Evolutionary conservation across 352 stramenopile genomes (phyloP).

Genomic region (Phytophthora ohioensis): DNA sequence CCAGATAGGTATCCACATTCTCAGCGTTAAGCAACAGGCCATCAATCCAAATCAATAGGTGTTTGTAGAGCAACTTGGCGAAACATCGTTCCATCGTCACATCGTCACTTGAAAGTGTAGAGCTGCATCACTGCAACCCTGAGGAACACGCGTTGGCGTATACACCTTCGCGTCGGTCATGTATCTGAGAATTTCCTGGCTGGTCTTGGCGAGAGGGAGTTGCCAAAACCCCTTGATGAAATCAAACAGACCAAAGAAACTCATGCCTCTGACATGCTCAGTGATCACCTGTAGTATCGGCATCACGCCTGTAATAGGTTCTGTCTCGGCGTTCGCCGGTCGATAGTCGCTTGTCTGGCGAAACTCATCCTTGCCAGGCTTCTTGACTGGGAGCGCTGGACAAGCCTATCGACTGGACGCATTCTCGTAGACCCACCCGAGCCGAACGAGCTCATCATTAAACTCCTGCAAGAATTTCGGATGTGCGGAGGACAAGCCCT

Average conservation of each 20-base stretch:
- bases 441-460: neutral
- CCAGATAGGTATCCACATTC: constrained; percentile 31
- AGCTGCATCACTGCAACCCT: neutral
- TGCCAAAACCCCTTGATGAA: constrained; percentile 14
- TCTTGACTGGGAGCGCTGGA: neutral
- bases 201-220: neutral
- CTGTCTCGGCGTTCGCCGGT: neutral
- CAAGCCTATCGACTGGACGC: neutral
- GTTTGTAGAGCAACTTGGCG: neutral
- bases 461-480: neutral
- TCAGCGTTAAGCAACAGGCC: neutral
- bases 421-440: neutral
- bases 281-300: constrained; percentile 1
- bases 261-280: neutral
- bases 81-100: constrained; percentile 6
- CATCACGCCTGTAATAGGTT: constrained; percentile 7
- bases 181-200: neutral
- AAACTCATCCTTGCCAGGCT: neutral
- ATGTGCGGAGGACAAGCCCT: neutral
- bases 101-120: constrained; percentile 1
- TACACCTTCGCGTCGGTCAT: neutral
- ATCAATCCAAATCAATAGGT: neutral
- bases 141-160: neutral
- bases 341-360: neutral
- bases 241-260: constrained; percentile 5